Percentiles rank a stretch among this genome's conserved stretches.
Conservation (phyloP, 2,329 filamentous ascomycete species). For the Sporothrix variecibatus region DNA sequence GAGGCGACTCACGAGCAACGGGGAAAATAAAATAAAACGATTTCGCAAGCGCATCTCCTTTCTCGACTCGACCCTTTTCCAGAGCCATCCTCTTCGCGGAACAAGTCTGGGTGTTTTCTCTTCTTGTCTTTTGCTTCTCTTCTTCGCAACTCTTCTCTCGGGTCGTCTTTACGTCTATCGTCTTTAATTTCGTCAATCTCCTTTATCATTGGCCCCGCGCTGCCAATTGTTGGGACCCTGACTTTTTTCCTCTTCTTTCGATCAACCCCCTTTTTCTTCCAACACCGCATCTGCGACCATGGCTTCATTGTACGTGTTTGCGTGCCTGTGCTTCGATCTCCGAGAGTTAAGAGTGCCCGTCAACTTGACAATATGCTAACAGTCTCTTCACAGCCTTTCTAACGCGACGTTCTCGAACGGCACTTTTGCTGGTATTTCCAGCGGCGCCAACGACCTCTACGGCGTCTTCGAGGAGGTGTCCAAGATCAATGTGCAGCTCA, state of each 20-base stretch:
- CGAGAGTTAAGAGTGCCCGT: background rate
- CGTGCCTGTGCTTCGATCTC: background rate
- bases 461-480: slow-evolving; percentile 64
- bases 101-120: slow-evolving; percentile 22
- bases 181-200: slow-evolving; percentile 20
- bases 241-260: slow-evolving; percentile 6
- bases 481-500: slow-evolving; percentile 82
- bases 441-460: slow-evolving; percentile 52
- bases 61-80: background rate
- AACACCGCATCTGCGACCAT: slow-evolving; percentile 10
- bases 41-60: slow-evolving; percentile 13
- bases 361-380: background rate
- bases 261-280: slow-evolving; percentile 8
- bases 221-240: slow-evolving; percentile 7
- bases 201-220: slow-evolving; percentile 14
- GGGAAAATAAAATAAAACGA: slow-evolving; percentile 27
- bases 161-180: background rate
- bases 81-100: slow-evolving; percentile 18
- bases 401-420: slow-evolving; percentile 28
- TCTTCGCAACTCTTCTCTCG: background rate
- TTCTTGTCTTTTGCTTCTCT: slow-evolving; percentile 12
- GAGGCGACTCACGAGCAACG: slow-evolving; percentile 11
- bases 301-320: slow-evolving; percentile 25
- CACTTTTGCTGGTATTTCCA: slow-evolving; percentile 28
- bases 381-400: slow-evolving; percentile 14